Conservation (phyloP, 108 stramenopile genomes). For the Hondaea fermentalgiana region DNA sequence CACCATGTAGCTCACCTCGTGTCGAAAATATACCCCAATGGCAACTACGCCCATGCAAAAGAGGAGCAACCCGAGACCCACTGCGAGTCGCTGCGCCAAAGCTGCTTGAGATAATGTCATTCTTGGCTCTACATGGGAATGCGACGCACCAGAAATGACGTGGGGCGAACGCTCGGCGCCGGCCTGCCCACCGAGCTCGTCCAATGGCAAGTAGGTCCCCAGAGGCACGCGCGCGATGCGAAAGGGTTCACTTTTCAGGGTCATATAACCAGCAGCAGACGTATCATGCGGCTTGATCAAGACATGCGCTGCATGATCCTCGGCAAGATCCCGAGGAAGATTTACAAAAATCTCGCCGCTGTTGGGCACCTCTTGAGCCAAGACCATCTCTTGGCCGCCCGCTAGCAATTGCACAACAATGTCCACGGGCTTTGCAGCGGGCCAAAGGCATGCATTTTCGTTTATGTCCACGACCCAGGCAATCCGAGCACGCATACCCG, state of each 20-base stretch:
- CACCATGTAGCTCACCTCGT: background rate
- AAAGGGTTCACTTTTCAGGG: background rate
- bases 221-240: background rate
- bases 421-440: background rate
- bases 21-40: background rate
- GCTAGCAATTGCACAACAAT: background rate
- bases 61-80: background rate
- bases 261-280: background rate
- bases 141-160: background rate
- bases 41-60: background rate
- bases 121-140: background rate
- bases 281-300: background rate
- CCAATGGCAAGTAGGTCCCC: background rate
- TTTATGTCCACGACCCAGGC: background rate
- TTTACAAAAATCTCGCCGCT: background rate
- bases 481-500: background rate
- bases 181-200: background rate
- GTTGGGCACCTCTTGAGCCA: background rate
- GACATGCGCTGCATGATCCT: background rate
- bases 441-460: background rate
- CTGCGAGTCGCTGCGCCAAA: background rate
- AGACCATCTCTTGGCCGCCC: background rate
- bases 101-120: background rate
- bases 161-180: background rate
- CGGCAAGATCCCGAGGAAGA: background rate